phyloP scores from a whole-genome alignment of 495 filamentous ascomycete species.

The Penicillium diatomitis region DNA sequence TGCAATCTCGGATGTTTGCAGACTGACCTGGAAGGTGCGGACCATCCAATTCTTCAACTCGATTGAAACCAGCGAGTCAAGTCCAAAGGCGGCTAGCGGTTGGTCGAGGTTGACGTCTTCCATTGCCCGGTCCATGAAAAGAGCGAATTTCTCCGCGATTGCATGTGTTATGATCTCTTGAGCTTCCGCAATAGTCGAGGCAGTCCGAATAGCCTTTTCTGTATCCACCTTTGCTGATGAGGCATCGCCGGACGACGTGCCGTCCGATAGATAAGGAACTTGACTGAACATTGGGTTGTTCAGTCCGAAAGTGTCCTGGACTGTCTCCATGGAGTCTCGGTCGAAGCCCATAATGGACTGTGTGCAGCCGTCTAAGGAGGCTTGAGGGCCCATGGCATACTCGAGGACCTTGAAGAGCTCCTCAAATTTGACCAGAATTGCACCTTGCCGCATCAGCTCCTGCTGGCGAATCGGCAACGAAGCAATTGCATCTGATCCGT shows the following conservation, averaged over 20 bases:
- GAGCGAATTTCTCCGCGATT: not conserved
- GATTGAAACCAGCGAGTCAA: not conserved
- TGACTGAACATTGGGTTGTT: not conserved
- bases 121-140: not conserved
- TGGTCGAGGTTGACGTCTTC: not conserved
- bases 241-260: not conserved
- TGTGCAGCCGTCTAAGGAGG: not conserved
- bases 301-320: not conserved
- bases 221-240: not conserved
- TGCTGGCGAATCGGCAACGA: not conserved
- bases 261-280: not conserved
- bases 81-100: not conserved
- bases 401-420: conserved; percentile 1
- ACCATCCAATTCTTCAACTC: conserved; percentile 1
- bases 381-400: not conserved
- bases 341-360: not conserved
- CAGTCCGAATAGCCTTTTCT: not conserved
- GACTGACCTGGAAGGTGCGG: not conserved
- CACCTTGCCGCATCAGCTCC: not conserved
- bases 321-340: not conserved
- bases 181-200: not conserved
- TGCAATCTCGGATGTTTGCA: not conserved
- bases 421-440: conserved; percentile 1
- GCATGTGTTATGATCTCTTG: not conserved
- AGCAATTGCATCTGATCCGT: not conserved